Percentiles rank a stretch among this genome's conserved stretches.
phyloP scores from a whole-genome alignment of 495 filamentous ascomycete genomes.

The Aspergillus affinis region DNA sequence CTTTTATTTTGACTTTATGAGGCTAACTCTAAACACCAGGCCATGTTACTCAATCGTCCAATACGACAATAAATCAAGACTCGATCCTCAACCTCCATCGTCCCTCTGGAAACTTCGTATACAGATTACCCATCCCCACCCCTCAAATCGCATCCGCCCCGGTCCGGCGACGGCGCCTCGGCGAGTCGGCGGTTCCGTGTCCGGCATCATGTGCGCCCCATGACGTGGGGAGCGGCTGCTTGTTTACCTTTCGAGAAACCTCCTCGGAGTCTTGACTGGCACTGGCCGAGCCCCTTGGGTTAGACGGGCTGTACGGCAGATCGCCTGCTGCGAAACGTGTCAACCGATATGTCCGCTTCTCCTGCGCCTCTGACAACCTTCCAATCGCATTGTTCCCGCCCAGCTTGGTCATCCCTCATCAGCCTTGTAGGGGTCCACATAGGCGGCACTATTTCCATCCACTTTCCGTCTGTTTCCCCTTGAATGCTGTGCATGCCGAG shows the following conservation, averaged over 20 bases:
- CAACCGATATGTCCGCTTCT: not conserved
- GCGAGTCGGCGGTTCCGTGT: slow-evolving; percentile 7
- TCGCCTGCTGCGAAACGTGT: not conserved
- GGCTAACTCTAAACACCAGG: not conserved
- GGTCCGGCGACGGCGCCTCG: not conserved
- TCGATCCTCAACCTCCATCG: no score
- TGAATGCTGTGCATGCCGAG: not conserved
- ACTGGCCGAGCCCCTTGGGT: not conserved
- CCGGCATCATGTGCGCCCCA: slow-evolving; percentile 10
- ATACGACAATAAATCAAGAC: no score
- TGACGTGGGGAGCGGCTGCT: slow-evolving; percentile 12
- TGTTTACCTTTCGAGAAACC: not conserved
- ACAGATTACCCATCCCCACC: no score
- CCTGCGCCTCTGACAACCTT: not conserved
- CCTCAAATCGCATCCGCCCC: no score
- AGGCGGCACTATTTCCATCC: not conserved
- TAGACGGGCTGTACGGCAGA: not conserved
- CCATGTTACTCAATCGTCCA: no score
- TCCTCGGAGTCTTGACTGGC: not conserved
- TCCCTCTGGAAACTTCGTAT: no score
- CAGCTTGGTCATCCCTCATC: not conserved
- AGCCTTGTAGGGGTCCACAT: not conserved
- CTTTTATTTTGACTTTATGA: not conserved
- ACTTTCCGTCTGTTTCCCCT: not conserved
- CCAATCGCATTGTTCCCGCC: not conserved